Evolutionary conservation across 23 red algal genomes (phyloP).

Genomic region (Cyanidium caldarium): DNA sequence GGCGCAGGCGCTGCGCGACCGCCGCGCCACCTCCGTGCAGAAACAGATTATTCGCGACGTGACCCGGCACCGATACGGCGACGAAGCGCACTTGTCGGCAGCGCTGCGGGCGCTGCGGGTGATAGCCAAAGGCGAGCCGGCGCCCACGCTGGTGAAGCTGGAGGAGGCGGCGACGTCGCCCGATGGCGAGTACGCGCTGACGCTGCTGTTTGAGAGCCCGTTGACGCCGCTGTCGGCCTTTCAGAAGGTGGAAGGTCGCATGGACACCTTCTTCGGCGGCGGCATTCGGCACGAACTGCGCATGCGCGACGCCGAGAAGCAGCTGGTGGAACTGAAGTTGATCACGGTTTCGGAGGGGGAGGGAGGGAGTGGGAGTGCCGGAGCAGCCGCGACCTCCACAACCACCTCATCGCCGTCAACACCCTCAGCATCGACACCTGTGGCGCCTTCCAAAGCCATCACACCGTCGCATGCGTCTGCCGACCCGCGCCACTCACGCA

Average conservation of each 20-base stretch:
- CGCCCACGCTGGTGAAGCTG: constrained; percentile 29
- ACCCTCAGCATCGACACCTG: background rate
- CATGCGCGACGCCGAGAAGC: constrained; percentile 35
- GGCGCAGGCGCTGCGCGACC: constrained; percentile 15
- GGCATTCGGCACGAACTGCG: constrained; percentile 26
- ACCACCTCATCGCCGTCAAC: background rate
- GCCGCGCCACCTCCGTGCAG: constrained; percentile 43
- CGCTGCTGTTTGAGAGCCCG: constrained; percentile 35
- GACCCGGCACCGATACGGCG: constrained; percentile 86
- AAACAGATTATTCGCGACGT: constrained; percentile 83
- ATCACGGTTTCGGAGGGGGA: background rate
- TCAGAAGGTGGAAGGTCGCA: constrained; percentile 21
- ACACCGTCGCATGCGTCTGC: background rate
- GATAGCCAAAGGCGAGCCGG: constrained; percentile 48
- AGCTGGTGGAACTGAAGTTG: constrained; percentile 44
- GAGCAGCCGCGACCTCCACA: background rate
- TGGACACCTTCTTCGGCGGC: constrained; percentile 77
- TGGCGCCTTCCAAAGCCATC: background rate
- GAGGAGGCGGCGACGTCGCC: constrained; percentile 18
- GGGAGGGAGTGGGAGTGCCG: background rate
- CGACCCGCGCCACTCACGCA: background rate
- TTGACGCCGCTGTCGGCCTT: constrained; percentile 52
- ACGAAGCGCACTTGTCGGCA: constrained; percentile 62
- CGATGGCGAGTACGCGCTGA: constrained; percentile 37
- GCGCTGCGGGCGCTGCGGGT: constrained; percentile 54